Percentiles rank a stretch among this genome's conserved stretches.
Conservation (phyloP, 2,329 filamentous ascomycete genomes). For the Celoporthe dispersa region DNA sequence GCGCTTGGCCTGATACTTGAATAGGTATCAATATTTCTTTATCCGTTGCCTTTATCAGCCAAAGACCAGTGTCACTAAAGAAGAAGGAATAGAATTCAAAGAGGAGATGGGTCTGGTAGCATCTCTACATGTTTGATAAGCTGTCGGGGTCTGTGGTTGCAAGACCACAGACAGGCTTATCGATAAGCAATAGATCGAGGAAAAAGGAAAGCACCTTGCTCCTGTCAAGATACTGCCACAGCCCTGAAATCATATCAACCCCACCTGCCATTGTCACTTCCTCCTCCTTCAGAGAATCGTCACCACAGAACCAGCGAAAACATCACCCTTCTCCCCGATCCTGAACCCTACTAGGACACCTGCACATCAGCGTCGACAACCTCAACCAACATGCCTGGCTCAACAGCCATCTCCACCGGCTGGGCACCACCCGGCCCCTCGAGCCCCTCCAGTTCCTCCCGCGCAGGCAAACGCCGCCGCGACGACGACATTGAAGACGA, state of each 20-base stretch:
- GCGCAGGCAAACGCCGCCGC: constrained; percentile 18
- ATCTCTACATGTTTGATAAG: not conserved
- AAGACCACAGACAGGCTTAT: constrained; percentile 10
- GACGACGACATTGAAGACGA: constrained; percentile 10
- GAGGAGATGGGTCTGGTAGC: not conserved
- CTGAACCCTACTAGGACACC: no score
- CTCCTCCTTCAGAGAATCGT: not conserved
- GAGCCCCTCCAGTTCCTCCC: constrained; percentile 11
- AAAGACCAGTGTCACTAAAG: not conserved
- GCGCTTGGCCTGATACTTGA: not conserved
- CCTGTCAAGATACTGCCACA: not conserved
- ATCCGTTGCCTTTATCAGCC: no score
- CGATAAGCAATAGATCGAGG: not conserved
- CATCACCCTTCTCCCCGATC: not conserved
- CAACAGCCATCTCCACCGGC: constrained; percentile 9
- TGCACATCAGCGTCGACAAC: not conserved
- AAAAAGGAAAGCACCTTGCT: not conserved
- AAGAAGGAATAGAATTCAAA: not conserved
- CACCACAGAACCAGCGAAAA: not conserved
- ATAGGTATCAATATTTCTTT: not conserved
- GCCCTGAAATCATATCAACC: not conserved
- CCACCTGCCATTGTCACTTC: not conserved
- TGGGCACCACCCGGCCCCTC: not conserved
- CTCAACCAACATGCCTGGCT: not conserved
- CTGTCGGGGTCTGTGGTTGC: constrained; percentile 9